These are phyloP conservation scores for Carex cristatella DNA, from an alignment of 176 grass and related monocot genomes.

Conservation along the genomic window DNA sequence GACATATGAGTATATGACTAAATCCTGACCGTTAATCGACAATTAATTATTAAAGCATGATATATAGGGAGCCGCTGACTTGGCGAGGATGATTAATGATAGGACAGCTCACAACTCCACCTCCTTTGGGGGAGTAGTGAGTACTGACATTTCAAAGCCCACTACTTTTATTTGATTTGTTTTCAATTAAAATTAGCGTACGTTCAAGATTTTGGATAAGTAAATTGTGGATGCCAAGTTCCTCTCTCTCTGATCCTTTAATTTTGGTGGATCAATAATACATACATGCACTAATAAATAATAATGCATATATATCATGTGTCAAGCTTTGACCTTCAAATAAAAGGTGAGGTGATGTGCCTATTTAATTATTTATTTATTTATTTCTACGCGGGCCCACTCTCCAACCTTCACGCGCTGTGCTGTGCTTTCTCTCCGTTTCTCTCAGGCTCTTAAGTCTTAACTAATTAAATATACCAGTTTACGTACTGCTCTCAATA, in stretches of 20 bases:
- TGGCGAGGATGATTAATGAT: not conserved
- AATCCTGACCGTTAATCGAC: not conserved
- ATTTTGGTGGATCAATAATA: not conserved
- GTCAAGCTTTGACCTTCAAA: not conserved
- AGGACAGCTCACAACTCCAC: not conserved
- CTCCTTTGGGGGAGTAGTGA: not conserved
- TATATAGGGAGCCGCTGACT: not conserved
- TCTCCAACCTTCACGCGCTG: not conserved
- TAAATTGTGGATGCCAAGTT: not conserved
- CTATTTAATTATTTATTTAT: not conserved
- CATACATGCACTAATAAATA: not conserved
- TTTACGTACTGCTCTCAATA: not conserved
- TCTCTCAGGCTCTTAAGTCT: not conserved
- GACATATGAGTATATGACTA: too few relatives aligned
- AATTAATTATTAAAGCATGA: not conserved
- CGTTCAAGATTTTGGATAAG: not conserved
- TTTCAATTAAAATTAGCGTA: not conserved
- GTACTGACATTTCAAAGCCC: not conserved
- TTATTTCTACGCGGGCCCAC: not conserved
- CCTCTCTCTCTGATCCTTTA: not conserved
- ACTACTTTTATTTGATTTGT: not conserved
- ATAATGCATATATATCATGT: not conserved
- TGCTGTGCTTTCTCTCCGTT: not conserved
- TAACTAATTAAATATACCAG: not conserved
- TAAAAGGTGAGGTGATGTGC: constrained; percentile 6